Evolutionary conservation across 2,329 filamentous ascomycete genomes (phyloP), one percentile per base, ranked within the genome.

Genomic region (Stagonosporopsis vannaccii): DNA sequence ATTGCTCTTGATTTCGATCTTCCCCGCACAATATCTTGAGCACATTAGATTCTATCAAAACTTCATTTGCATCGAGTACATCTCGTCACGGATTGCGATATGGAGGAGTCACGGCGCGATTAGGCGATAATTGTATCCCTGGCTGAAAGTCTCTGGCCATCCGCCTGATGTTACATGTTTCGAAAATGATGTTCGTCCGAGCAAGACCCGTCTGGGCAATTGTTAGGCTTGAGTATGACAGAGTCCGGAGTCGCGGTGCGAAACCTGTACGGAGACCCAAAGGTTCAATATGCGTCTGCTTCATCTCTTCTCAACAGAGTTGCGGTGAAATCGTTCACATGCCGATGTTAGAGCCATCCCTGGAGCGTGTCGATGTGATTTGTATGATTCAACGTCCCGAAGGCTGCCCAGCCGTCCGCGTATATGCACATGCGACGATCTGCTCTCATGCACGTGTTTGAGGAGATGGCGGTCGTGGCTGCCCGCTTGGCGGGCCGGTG

Each of bases 401-500:
- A 33, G 4, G 39, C 40, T 42, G 49, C 48, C 39, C 45, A 57
- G 55, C 51, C 51, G 12, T 47, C 33, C 37, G 47, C 39, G 32
- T 50, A 39, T 35, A 41, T 42, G 51, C 47, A 59, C 15, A 51
- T 41, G 51, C 51, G 41, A 46, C 35, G 59, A 59, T 60, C 58
- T 50, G 42, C 42, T 43, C 36, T 52, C 49, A 61, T 61, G 50
- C 58, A 57, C 50, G 43, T 59, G 63, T 56, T 58, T 46, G 43
- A 58, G 20, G 46, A 60, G 50, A 45, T 37, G 40, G 59, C 19
- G 33, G 35, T 49, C 25, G 57, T 51, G 63, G 61, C 44, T 59
- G 42, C 61, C 23, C 61, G 51, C 60, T 68, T 68, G 63, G 65
- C 67, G 62, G 59, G 50, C 61, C 60, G 62, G 53, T 41, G 47